These are phyloP conservation scores for Diatrype stigma DNA, from an alignment of 2,329 filamentous ascomycete species.

Conservation along the genomic window DNA sequence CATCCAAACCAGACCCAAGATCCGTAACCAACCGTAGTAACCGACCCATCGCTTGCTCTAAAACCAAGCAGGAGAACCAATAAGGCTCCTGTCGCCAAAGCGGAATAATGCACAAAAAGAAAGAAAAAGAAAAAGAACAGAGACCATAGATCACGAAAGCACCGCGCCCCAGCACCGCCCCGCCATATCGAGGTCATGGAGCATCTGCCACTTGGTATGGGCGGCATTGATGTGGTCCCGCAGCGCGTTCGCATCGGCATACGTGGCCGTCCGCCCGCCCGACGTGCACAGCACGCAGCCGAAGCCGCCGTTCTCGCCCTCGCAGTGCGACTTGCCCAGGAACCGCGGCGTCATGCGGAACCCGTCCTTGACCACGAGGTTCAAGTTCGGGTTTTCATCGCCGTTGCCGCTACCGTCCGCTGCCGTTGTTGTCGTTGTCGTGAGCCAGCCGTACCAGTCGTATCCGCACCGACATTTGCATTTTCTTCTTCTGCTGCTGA, in stretches of 20 bases:
- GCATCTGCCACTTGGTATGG: conserved; percentile 40
- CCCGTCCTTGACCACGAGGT: conserved; percentile 30
- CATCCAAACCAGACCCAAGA: not conserved
- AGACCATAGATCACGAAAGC: not conserved
- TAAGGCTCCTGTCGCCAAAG: no score
- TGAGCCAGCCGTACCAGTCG: conserved; percentile 22
- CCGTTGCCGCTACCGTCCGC: no score
- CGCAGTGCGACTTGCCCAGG: conserved; percentile 37
- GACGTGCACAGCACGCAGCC: conserved; percentile 38
- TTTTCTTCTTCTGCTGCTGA: not conserved
- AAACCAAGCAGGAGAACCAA: no score
- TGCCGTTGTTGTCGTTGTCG: not conserved
- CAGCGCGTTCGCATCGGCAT: conserved; percentile 26
- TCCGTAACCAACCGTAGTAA: no score
- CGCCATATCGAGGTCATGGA: conserved; percentile 34
- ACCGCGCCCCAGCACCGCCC: conserved; percentile 5
- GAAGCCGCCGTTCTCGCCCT: conserved; percentile 20
- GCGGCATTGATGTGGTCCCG: conserved; percentile 31
- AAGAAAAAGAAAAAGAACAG: no score
- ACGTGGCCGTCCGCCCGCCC: conserved; percentile 31
- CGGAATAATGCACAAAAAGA: no score
- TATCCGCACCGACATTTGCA: conserved; percentile 33
- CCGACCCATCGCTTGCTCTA: no score
- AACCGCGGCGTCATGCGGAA: conserved; percentile 35
- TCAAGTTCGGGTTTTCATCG: conserved; percentile 13